A percentile compares a stretch with the other conserved stretches of the same genome.
Conservation (phyloP, 495 filamentous ascomycete species). For the Amorphotheca resinae region DNA sequence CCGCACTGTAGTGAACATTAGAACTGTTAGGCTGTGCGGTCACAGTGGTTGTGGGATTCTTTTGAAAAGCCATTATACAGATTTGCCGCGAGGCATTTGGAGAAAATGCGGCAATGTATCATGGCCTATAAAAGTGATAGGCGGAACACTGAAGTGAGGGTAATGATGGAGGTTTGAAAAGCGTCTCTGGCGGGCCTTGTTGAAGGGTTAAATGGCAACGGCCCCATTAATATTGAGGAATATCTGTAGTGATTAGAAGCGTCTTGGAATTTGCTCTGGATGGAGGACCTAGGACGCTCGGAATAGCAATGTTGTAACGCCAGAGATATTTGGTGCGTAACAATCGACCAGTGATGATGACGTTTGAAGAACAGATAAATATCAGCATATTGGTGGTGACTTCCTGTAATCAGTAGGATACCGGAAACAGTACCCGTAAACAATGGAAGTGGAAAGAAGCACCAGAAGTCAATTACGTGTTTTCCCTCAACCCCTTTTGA, state of each 20-base stretch:
- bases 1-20: too few relatives aligned
- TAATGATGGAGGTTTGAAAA: neutral
- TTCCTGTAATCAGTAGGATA: neutral
- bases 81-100: neutral
- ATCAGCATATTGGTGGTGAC: neutral
- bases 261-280: neutral
- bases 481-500: too few relatives aligned
- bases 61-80: neutral
- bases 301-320: neutral
- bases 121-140: neutral
- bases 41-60: neutral
- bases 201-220: too few relatives aligned
- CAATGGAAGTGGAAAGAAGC: neutral
- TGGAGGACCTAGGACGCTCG: slow-evolving; percentile 1
- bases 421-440: neutral
- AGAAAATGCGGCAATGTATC: neutral
- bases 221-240: too few relatives aligned
- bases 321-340: slow-evolving; percentile 1
- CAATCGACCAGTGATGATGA: neutral
- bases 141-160: neutral
- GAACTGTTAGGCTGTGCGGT: neutral
- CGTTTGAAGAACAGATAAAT: neutral
- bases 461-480: too few relatives aligned
- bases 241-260: neutral
- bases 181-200: too few relatives aligned